Conservation (phyloP, 495 filamentous ascomycete genomes). For the Penicillium pancosmium region DNA sequence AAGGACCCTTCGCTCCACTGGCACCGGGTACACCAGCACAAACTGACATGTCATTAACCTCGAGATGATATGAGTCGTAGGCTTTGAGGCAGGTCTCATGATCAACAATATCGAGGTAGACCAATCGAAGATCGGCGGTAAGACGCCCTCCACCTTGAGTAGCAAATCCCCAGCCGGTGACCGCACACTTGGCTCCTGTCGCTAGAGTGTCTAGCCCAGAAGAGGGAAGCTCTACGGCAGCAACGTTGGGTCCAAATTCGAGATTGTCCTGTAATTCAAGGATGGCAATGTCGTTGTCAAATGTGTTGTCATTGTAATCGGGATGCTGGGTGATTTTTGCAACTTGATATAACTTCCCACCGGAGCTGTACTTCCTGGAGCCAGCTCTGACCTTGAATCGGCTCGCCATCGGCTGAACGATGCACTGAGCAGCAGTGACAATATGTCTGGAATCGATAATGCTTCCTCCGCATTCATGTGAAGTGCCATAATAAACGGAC, state of each 20-base stretch:
- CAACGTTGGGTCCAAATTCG: not conserved
- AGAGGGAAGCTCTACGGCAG: not conserved
- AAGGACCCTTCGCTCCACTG: too few relatives aligned
- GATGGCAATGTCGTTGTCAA: not conserved
- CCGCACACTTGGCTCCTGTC: not conserved
- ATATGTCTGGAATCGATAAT: too few relatives aligned
- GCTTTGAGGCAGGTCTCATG: too few relatives aligned
- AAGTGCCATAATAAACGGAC: too few relatives aligned
- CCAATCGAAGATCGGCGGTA: not conserved
- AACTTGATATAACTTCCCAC: not conserved
- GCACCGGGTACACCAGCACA: too few relatives aligned
- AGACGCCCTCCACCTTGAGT: not conserved
- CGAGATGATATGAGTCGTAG: too few relatives aligned
- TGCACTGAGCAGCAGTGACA: too few relatives aligned
- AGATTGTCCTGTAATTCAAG: not conserved
- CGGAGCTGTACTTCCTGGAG: not conserved
- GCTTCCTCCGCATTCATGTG: too few relatives aligned
- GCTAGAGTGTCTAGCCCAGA: not conserved
- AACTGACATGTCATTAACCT: too few relatives aligned
- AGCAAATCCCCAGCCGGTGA: not conserved
- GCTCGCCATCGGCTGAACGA: too few relatives aligned
- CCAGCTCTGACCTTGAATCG: not conserved
- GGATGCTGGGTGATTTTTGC: not conserved
- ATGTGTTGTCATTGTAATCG: not conserved
- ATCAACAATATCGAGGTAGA: not conserved